Percentiles rank a stretch among this genome's conserved stretches.
Conservation (phyloP, 306 rosid species). For the Cicer judaicum region DNA sequence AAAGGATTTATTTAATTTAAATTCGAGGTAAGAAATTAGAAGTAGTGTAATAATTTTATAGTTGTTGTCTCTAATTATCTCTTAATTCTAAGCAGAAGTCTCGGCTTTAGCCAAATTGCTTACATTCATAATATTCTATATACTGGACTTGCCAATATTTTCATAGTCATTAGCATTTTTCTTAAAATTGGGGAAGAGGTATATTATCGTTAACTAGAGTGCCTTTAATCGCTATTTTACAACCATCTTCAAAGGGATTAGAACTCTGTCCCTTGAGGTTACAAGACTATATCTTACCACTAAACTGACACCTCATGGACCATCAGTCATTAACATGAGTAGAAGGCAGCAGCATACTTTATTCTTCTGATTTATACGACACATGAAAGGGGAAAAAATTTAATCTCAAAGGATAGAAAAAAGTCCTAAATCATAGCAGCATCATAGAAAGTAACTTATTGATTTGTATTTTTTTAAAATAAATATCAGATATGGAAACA, state of each 20-base stretch:
- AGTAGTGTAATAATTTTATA: not conserved
- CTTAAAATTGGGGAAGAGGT: no score
- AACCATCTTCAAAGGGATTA: no score
- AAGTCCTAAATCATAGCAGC: not conserved
- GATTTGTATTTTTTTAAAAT: no score
- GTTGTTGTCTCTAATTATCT: not conserved
- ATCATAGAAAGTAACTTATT: slow-evolving; percentile 7
- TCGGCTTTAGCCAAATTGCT: slow-evolving; percentile 1
- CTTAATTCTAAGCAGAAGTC: slow-evolving; percentile 15
- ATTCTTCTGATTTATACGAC: slow-evolving; percentile 4
- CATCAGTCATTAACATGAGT: no score
- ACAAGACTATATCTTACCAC: no score
- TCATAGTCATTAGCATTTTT: not conserved
- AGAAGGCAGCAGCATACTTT: no score
- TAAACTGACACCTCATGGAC: no score
- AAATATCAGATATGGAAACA: slow-evolving; percentile 74
- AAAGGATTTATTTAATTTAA: slow-evolving; percentile 83
- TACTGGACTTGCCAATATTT: slow-evolving; percentile 28
- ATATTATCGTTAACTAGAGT: no score
- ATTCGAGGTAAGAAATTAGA: slow-evolving; percentile 71
- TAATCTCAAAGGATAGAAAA: not conserved
- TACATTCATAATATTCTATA: slow-evolving; percentile 19
- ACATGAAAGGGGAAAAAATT: not conserved
- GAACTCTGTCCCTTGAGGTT: no score
- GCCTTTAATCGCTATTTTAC: no score